Conservation (phyloP, 2,329 filamentous ascomycete genomes). For the Beauveria caledonica region DNA sequence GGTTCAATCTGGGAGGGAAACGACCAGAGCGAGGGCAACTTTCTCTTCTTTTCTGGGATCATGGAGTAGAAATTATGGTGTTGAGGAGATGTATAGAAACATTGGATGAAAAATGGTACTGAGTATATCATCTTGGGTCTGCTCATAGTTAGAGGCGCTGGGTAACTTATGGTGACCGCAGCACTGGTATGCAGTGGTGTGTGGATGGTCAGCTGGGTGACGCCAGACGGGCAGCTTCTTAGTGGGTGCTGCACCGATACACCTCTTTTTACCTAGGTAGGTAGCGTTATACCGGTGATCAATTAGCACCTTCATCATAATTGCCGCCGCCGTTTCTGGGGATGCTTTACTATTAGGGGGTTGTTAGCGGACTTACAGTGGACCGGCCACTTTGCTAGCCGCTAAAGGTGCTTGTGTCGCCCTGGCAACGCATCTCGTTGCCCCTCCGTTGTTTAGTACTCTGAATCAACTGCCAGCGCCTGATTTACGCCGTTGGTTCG, state of each 20-base stretch:
- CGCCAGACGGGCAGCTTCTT: not conserved
- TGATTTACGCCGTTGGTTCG: constrained; percentile 3
- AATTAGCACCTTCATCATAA: not conserved
- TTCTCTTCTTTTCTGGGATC: constrained; percentile 17
- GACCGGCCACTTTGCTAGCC: not conserved
- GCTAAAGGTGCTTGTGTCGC: constrained; percentile 8
- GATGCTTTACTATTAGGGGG: not conserved
- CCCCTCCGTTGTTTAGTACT: constrained; percentile 17
- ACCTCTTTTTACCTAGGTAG: no score
- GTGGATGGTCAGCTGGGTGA: not conserved
- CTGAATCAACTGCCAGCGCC: constrained; percentile 8
- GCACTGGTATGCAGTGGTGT: constrained; percentile 5
- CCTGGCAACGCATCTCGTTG: constrained; percentile 15
- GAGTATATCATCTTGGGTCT: not conserved
- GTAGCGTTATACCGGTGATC: no score
- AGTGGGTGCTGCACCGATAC: not conserved
- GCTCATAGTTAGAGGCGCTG: not conserved
- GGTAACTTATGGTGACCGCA: not conserved
- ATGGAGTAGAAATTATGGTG: constrained; percentile 12
- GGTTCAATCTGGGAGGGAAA: constrained; percentile 11
- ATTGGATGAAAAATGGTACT: not conserved
- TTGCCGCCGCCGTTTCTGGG: not conserved
- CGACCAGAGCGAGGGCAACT: constrained; percentile 11
- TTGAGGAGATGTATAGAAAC: not conserved
- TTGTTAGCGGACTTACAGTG: constrained; percentile 2